Conservation (phyloP, 2,329 filamentous ascomycete species). For the Aspergillus pseudoglaucus region DNA sequence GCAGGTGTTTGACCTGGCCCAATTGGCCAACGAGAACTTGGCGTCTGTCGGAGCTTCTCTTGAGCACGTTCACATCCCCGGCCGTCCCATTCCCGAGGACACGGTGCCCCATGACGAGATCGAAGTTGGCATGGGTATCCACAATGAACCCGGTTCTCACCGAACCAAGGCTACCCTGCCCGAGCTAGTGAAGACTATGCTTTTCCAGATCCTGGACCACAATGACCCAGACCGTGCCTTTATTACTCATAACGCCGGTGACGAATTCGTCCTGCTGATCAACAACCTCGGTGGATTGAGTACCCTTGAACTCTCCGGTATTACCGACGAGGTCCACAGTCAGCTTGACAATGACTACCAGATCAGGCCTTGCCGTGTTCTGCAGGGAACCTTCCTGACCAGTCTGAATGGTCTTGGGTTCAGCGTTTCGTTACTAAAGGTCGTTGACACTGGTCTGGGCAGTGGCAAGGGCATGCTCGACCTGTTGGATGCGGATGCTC, state of each 20-base stretch:
- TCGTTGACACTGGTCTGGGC: conserved; percentile 54
- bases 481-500: conserved; percentile 60
- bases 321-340: conserved; percentile 58
- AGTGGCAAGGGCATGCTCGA: conserved; percentile 53
- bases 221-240: conserved; percentile 60
- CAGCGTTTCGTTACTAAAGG: conserved; percentile 60
- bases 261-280: conserved; percentile 58
- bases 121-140: conserved; percentile 68
- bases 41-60: conserved; percentile 81
- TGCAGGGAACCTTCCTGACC: conserved; percentile 65
- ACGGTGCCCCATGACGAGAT: conserved; percentile 48
- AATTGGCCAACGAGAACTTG: conserved; percentile 65
- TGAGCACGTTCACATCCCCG: conserved; percentile 89
- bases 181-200: conserved; percentile 54
- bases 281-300: conserved; percentile 67
- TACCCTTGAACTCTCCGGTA: conserved; percentile 59
- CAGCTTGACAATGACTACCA: conserved; percentile 54
- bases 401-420: conserved; percentile 67
- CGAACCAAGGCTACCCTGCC: conserved; percentile 45
- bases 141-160: conserved; percentile 57
- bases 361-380: conserved; percentile 55
- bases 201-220: conserved; percentile 56
- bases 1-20: conserved; percentile 66
- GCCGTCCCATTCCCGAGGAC: conserved; percentile 55
- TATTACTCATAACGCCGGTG: conserved; percentile 49